Evolutionary conservation across 495 filamentous ascomycete species (phyloP).

Genomic region (Mytilinidion resinicola): DNA sequence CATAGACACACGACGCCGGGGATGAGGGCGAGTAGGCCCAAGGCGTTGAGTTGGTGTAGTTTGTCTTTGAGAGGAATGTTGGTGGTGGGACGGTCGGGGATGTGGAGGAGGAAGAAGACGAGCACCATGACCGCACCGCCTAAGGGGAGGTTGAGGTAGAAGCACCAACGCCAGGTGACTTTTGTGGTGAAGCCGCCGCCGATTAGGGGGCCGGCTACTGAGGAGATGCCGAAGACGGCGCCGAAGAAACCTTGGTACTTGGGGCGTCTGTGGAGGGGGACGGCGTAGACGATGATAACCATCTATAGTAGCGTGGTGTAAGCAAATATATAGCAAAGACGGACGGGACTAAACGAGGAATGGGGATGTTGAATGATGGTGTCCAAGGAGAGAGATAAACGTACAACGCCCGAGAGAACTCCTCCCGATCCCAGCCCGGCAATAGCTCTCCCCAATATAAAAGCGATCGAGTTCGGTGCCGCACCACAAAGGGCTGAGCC

Average conservation of each 20-base stretch:
- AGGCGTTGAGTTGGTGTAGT: constrained; percentile 55
- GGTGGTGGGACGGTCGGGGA: background rate
- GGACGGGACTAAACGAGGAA: background rate
- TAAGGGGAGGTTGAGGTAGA: constrained; percentile 61
- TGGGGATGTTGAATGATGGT: background rate
- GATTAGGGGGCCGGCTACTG: constrained; percentile 32
- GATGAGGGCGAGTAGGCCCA: constrained; percentile 61
- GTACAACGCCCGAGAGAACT: constrained; percentile 71
- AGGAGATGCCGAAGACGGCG: constrained; percentile 73
- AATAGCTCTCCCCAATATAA: constrained; percentile 78
- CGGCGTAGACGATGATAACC: constrained; percentile 68
- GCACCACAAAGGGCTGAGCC: constrained; percentile 72
- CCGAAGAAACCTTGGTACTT: constrained; percentile 66
- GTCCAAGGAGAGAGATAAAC: background rate
- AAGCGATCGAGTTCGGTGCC: constrained; percentile 61
- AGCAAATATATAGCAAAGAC: background rate
- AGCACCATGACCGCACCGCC: constrained; percentile 56
- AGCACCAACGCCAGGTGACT: constrained; percentile 73
- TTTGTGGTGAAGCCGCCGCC: constrained; percentile 33
- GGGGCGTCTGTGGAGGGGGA: constrained; percentile 64
- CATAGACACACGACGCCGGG: constrained; percentile 65
- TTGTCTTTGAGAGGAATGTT: constrained; percentile 35
- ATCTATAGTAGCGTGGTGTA: background rate
- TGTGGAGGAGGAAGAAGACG: constrained; percentile 42
- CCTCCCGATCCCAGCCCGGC: constrained; percentile 75